Evolutionary conservation across 1,284 basidiomycete genomes (phyloP).

Genomic region (Apiotrichum brassicae): DNA sequence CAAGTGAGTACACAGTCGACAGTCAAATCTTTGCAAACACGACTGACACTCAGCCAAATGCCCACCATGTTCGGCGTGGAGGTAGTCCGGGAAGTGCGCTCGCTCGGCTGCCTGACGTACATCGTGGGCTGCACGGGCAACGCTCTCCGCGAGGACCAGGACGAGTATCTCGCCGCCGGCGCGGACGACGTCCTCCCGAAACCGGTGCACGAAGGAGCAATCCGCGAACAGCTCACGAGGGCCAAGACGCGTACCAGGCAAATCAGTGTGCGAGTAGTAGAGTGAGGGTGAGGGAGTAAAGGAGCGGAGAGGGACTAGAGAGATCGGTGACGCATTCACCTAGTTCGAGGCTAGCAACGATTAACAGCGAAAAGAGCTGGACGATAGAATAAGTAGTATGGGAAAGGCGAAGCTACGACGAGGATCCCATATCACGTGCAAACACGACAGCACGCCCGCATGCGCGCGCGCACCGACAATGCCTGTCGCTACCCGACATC

Average conservation of each 20-base stretch:
- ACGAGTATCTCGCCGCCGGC: constrained; percentile 69
- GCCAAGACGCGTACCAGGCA: background rate
- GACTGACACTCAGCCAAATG: constrained; percentile 37
- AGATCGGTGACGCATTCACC: too few relatives aligned
- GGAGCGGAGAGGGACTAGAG: too few relatives aligned
- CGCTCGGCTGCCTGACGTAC: constrained; percentile 62
- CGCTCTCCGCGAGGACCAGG: constrained; percentile 57
- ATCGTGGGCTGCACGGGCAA: constrained; percentile 65
- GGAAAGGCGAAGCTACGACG: too few relatives aligned
- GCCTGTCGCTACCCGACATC: too few relatives aligned
- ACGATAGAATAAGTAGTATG: too few relatives aligned
- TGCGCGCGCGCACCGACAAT: too few relatives aligned
- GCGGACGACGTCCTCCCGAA: constrained; percentile 52
- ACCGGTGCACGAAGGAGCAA: constrained; percentile 38
- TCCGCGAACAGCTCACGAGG: constrained; percentile 7
- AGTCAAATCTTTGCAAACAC: background rate
- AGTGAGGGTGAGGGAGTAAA: too few relatives aligned
- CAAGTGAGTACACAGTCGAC: constrained; percentile 51
- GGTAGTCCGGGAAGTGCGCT: constrained; percentile 60
- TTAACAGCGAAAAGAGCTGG: too few relatives aligned
- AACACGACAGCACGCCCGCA: too few relatives aligned
- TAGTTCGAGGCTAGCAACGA: too few relatives aligned
- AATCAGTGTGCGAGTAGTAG: background rate
- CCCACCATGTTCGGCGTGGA: constrained; percentile 72
- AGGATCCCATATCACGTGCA: too few relatives aligned